Percentiles rank a stretch among this genome's conserved stretches.
phyloP scores from a whole-genome alignment of 345 rosid genomes.

The Streptanthus diversifolius region DNA sequence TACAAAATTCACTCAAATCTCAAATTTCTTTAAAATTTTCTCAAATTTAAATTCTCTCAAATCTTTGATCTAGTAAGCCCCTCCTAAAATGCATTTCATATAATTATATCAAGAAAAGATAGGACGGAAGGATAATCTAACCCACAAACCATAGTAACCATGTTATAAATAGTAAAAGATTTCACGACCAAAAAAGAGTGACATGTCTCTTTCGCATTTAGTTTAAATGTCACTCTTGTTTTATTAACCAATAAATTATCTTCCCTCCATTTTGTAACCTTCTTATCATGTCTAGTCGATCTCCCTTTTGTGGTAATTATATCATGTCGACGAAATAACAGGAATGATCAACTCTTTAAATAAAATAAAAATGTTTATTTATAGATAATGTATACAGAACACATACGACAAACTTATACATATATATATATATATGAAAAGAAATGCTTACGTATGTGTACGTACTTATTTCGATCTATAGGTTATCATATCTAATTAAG shows the following conservation, averaged over 20 bases:
- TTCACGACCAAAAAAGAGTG: too few relatives aligned
- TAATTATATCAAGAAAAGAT: too few relatives aligned
- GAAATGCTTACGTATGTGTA: not conserved
- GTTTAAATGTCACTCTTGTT: not conserved
- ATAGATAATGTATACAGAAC: not conserved
- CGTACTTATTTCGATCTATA: not conserved
- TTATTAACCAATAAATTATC: not conserved
- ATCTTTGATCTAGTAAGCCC: too few relatives aligned
- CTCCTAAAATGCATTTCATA: too few relatives aligned
- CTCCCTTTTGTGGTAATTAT: not conserved
- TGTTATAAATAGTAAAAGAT: too few relatives aligned
- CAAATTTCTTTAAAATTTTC: too few relatives aligned
- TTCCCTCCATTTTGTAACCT: slow-evolving; percentile 1
- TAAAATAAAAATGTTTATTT: not conserved
- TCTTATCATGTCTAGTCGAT: not conserved
- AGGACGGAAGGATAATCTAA: too few relatives aligned
- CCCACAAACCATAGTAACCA: too few relatives aligned
- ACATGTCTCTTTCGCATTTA: slow-evolving; percentile 13
- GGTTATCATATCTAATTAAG: not conserved
- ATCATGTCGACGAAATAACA: not conserved
- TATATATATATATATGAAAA: not conserved
- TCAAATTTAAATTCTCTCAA: too few relatives aligned
- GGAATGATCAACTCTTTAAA: not conserved
- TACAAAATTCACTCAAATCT: too few relatives aligned
- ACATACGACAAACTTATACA: not conserved